Evolutionary conservation across 306 rosid genomes (phyloP).

Genomic region (Cicer judaicum): DNA sequence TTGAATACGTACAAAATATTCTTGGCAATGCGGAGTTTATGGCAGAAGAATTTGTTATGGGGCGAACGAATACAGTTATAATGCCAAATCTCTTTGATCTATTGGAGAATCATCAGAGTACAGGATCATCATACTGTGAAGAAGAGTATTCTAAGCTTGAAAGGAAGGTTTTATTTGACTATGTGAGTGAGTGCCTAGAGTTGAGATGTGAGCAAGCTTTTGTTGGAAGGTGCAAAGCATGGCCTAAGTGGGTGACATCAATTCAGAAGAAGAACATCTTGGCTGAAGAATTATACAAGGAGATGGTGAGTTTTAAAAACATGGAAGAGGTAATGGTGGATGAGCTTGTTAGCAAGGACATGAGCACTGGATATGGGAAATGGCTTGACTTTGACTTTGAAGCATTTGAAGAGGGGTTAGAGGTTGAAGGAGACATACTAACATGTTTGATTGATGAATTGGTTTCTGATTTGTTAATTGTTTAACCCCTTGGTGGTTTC

Average conservation of each 20-base stretch:
- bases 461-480: slow-evolving; percentile 61
- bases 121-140: slow-evolving; percentile 37
- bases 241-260: slow-evolving; percentile 55
- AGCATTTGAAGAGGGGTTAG: slow-evolving; percentile 68
- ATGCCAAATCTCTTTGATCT: slow-evolving; percentile 64
- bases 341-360: slow-evolving; percentile 76
- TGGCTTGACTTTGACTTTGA: slow-evolving; percentile 76
- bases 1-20: slow-evolving; percentile 63
- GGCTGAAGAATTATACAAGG: slow-evolving; percentile 67
- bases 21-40: slow-evolving; percentile 57
- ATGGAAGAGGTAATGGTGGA: slow-evolving; percentile 73
- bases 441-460: slow-evolving; percentile 65
- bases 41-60: slow-evolving; percentile 59
- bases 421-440: slow-evolving; percentile 62
- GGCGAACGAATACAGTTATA: slow-evolving; percentile 49
- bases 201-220: slow-evolving; percentile 51
- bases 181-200: slow-evolving; percentile 62
- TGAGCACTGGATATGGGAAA: slow-evolving; percentile 75
- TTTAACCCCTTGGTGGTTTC: slow-evolving; percentile 39
- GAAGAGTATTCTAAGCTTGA: slow-evolving; percentile 51
- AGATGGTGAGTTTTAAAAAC: slow-evolving; percentile 62
- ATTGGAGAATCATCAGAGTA: slow-evolving; percentile 55
- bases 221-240: slow-evolving; percentile 58
- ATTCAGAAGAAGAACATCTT: slow-evolving; percentile 54
- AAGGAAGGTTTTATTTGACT: slow-evolving; percentile 71